A percentile compares a stretch with the other conserved stretches of the same genome.
Evolutionary conservation across 176 grass and related monocot genomes (phyloP).

Genomic region (Cenchrus americanus): DNA sequence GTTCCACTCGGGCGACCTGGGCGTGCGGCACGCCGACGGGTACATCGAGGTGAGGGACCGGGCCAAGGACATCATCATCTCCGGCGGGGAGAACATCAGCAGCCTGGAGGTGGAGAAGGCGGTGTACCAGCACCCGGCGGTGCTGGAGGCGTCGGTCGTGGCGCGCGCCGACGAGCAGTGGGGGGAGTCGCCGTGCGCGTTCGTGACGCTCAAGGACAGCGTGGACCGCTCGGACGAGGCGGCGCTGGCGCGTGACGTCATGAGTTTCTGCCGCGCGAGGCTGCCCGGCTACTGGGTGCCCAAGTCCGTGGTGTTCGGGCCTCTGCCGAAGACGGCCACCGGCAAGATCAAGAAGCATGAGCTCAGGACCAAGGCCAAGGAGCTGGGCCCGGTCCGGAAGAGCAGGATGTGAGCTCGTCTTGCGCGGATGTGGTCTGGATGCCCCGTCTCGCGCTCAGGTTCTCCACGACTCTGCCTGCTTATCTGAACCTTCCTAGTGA

Average conservation of each 20-base stretch:
- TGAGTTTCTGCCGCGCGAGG: constrained; percentile 75
- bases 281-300: constrained; percentile 93
- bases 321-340: constrained; percentile 89
- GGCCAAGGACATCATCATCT: constrained; percentile 97
- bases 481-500: not conserved
- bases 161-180: constrained; percentile 85
- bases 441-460: not conserved
- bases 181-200: constrained; percentile 95
- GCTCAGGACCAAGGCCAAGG: constrained; percentile 79
- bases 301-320: constrained; percentile 90
- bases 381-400: constrained; percentile 78
- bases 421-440: not conserved
- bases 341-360: constrained; percentile 98
- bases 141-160: constrained; percentile 86
- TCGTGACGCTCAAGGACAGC: constrained; percentile 69
- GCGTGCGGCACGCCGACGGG: constrained; percentile 71
- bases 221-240: constrained; percentile 53
- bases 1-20: constrained; percentile 92
- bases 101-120: constrained; percentile 94
- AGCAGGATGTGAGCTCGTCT: constrained; percentile 60
- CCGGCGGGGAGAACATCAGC: constrained; percentile 97
- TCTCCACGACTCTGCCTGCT: not conserved
- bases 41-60: constrained; percentile 97
- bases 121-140: constrained; percentile 77
- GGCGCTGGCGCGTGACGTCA: constrained; percentile 62